These are phyloP conservation scores for Hemisphaericaspora xylofermentans DNA, from an alignment of 1,139 yeast genomes.

Conservation along the genomic window DNA sequence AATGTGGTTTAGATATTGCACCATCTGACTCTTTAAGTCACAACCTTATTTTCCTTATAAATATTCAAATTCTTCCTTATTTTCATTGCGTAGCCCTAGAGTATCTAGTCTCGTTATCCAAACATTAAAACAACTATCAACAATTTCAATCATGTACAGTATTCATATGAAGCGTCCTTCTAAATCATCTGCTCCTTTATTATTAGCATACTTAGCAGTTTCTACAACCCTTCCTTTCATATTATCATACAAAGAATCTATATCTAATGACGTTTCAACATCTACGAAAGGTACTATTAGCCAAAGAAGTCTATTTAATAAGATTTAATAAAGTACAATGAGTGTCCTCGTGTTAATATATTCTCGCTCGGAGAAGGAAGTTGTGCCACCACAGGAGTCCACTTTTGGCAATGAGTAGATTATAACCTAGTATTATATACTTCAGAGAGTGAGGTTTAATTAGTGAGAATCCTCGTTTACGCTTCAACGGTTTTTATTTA, in stretches of 20 bases:
- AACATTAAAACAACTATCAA: too few species aligned
- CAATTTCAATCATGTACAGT: constrained; percentile 16
- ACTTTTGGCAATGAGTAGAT: too few species aligned
- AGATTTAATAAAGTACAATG: constrained; percentile 22
- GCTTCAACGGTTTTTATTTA: background rate
- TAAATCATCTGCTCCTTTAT: constrained; percentile 27
- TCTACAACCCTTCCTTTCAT: constrained; percentile 44
- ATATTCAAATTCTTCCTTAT: background rate
- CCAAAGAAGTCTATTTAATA: constrained; percentile 40
- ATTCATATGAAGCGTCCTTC: constrained; percentile 16
- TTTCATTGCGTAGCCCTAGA: too few species aligned
- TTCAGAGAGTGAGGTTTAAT: too few species aligned
- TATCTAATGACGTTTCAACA: constrained; percentile 14
- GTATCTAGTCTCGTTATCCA: too few species aligned
- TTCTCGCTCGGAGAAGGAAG: too few species aligned
- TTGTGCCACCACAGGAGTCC: too few species aligned
- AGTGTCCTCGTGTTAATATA: background rate
- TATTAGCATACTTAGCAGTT: constrained; percentile 41
- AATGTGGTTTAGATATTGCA: background rate
- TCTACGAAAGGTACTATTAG: constrained; percentile 34
- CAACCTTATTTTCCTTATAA: background rate
- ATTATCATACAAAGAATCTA: constrained; percentile 43
- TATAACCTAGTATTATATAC: too few species aligned
- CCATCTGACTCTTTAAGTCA: background rate
- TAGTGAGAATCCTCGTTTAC: too few species aligned